Evolutionary conservation across 352 stramenopile genomes (phyloP), one percentile per base, ranked within the genome.

Genomic region (Peronospora belbahrii): DNA sequence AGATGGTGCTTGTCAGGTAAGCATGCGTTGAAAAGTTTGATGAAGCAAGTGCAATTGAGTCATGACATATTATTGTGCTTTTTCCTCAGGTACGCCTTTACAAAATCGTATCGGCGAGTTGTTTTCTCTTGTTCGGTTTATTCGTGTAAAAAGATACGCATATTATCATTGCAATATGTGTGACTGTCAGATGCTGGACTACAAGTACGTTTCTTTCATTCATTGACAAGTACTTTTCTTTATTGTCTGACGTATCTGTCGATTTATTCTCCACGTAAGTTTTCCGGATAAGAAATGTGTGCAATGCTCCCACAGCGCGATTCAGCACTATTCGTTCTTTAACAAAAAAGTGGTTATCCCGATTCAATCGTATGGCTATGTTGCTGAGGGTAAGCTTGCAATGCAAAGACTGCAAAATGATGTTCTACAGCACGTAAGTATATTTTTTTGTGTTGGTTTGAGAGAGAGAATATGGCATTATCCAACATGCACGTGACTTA

Each of bases 311-410:
- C 95, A 99, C 66, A 71, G 77, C 5, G 72, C 91, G 3, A 97
- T 98, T 62, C 77, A 96, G 41, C 97, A 99, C 66, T 99, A 90
- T 58, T 98, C 91, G 7, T 95, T 93, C 59, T 99, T 99, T 54
- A 99, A 99, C 67, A 97, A 97, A 56, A 93, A 97, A 44, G 88
- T 99, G 19, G 74, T 99, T 4, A 99, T 99, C 50, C 96, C 96
- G 5, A 99, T 99, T 46, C 89, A 98, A 56, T 74, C 89, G 14
- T 97, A 96, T 43, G 91, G 90, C 20, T 97, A 97, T 47, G 72
- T 96, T 33, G 88, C 79, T 3, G 86, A 97, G 40, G 92, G 91
- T 9, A 90, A 94, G 38, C 52, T 88, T 25, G 96, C 96, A 2
- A 98, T 99, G 91, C 85, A 98, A 27, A 85, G 85, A 19, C 71